These are phyloP conservation scores for Serendipita indica DNA, from an alignment of 768 basidiomycete species.

Conservation along the genomic window DNA sequence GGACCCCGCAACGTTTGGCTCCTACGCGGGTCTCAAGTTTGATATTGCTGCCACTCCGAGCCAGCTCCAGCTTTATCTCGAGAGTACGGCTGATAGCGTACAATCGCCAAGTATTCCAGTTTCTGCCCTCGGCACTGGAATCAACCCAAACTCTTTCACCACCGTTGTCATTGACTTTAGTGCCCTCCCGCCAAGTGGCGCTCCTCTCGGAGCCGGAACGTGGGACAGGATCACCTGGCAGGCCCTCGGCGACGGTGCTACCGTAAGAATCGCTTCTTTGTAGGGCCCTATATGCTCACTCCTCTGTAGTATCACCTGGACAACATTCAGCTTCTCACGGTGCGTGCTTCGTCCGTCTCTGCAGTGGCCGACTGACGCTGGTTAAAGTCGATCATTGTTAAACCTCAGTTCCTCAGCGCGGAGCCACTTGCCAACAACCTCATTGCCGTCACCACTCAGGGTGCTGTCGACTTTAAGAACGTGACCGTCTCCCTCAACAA, in stretches of 20 bases:
- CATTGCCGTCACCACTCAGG: slow-evolving; percentile 35
- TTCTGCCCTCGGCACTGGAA: neutral
- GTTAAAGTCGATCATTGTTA: slow-evolving; percentile 28
- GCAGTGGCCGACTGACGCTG: too few relatives aligned
- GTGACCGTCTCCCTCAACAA: slow-evolving; percentile 28
- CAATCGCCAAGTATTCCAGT: neutral
- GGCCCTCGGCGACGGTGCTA: neutral
- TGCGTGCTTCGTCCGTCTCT: slow-evolving; percentile 15
- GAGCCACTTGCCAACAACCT: slow-evolving; percentile 35
- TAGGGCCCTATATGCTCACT: neutral
- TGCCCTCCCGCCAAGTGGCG: slow-evolving; percentile 26
- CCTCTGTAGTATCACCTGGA: slow-evolving; percentile 30
- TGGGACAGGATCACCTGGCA: neutral
- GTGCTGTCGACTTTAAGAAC: slow-evolving; percentile 31
- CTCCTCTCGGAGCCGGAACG: slow-evolving; percentile 12
- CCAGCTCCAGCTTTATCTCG: neutral
- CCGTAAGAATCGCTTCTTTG: neutral
- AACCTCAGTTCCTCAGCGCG: slow-evolving; percentile 36
- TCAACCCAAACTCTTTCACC: neutral
- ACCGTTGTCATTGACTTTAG: neutral
- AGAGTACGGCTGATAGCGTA: neutral
- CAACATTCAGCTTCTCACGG: slow-evolving; percentile 33
- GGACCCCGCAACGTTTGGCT: slow-evolving; percentile 26
- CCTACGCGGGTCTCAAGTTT: slow-evolving; percentile 34
- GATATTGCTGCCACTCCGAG: slow-evolving; percentile 24